Evolutionary conservation across 1,284 basidiomycete genomes (phyloP), one percentile per base, ranked within the genome.

Genomic region (Rhodotorula sp.): DNA sequence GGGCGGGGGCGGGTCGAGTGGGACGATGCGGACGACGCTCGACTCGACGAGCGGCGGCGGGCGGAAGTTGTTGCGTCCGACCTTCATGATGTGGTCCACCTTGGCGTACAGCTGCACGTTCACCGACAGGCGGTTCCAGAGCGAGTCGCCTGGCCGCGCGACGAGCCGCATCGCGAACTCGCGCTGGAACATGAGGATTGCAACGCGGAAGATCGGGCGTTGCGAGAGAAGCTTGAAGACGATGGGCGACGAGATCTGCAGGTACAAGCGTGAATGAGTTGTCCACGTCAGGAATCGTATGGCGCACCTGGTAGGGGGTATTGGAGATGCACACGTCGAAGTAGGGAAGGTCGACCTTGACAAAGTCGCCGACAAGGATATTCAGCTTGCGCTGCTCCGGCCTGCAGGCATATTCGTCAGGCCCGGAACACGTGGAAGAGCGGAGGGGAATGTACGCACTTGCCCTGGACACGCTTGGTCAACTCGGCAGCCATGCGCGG

Each of bases 251-350:
- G 97, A 99, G 76, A 99, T 99, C 84, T 86, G 76, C 7, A 29
- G n/a, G 46, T 22, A 7, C 22, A 50, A 61, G 55, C 48, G 48
- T 27, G 21, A 25, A 10, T 8, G 46, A 6, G 46, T n/a, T 22
- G 22, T 8, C 19, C 46, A 25, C 19, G 21, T 48, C 19, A 10
- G 27, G 46, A 21, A 37, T 17, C 1, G 53, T 2, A 13, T 15
- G 3, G 2, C 60, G 60, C 27, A 86, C 85, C 82, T 98, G 96
- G 83, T 99, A 99, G 0, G 96, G 96, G 2, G 96, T 99, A 82
- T 99, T 99, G 79, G 91, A 94, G 81, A 99, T 99, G 85, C 95
- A 97, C 70, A 97, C 96, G 83, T 99, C 96, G 79, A 99, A 98
- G 83, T 96, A 98, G 8, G 96, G 96, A 32, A 99, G 85, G 55